Evolutionary conservation across 495 filamentous ascomycete genomes (phyloP).

Genomic region (Rhypophila decipiens): DNA sequence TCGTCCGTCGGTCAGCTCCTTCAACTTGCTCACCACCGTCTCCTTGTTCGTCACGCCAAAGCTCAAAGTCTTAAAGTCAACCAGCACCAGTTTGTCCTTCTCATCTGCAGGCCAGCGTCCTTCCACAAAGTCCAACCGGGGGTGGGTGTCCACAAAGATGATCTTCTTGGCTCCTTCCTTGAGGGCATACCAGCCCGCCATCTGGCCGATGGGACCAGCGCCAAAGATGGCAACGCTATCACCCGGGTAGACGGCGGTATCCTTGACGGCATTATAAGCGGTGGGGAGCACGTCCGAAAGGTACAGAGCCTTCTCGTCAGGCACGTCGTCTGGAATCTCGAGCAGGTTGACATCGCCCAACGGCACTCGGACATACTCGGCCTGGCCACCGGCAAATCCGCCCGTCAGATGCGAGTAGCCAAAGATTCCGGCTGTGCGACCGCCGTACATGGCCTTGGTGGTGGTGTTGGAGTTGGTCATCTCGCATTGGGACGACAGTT

Average conservation of each 20-base stretch:
- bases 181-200: conserved; percentile 67
- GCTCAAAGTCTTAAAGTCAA: conserved; percentile 43
- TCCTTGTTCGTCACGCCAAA: conserved; percentile 41
- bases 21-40: conserved; percentile 63
- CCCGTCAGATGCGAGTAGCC: conserved; percentile 75
- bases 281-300: conserved; percentile 76
- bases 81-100: conserved; percentile 31
- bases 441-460: conserved; percentile 66
- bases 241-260: conserved; percentile 72
- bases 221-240: conserved; percentile 85
- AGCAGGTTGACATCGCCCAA: conserved; percentile 79
- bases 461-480: conserved; percentile 67
- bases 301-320: conserved; percentile 79
- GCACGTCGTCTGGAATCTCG: conserved; percentile 69
- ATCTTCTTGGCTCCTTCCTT: conserved; percentile 66
- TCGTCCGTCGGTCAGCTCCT: conserved; percentile 59
- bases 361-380: conserved; percentile 82
- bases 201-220: conserved; percentile 71
- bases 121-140: conserved; percentile 63
- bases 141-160: conserved; percentile 77
- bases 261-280: conserved; percentile 74
- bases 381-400: conserved; percentile 84
- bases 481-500: conserved; percentile 71
- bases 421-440: conserved; percentile 66
- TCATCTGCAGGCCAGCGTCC: conserved; percentile 47